Evolutionary conservation across 495 filamentous ascomycete species (phyloP).

Genomic region (Cryomyces antarcticus): DNA sequence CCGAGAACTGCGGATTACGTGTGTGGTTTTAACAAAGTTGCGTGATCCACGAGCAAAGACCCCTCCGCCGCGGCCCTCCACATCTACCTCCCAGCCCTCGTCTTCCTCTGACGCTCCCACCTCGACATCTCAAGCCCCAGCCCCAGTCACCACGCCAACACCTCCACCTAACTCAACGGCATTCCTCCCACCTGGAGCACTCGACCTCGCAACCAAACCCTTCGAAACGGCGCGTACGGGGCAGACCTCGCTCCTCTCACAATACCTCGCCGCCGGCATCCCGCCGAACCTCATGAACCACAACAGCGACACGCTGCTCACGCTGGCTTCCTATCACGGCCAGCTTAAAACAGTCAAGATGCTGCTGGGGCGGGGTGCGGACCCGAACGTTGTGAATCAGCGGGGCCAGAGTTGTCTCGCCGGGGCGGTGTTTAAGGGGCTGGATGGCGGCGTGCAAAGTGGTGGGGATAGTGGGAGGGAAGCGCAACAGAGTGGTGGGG

Average conservation of each 20-base stretch:
- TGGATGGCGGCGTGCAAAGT: too few relatives aligned
- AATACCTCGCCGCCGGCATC: conserved; percentile 20
- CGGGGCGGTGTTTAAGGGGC: conserved; percentile 23
- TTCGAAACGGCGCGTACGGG: conserved; percentile 21
- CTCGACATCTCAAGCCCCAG: too few relatives aligned
- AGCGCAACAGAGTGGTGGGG: too few relatives aligned
- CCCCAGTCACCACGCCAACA: too few relatives aligned
- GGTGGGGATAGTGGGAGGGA: too few relatives aligned
- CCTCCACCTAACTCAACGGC: conserved; percentile 1
- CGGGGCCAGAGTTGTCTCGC: conserved; percentile 20
- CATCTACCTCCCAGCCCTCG: too few relatives aligned
- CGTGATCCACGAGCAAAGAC: too few relatives aligned
- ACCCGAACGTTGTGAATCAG: conserved; percentile 19
- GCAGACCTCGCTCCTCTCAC: conserved; percentile 7
- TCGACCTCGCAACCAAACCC: conserved; percentile 21
- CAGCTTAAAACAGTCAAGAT: conserved; percentile 12
- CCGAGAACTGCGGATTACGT: too few relatives aligned
- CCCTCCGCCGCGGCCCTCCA: too few relatives aligned
- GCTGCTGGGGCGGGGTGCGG: conserved; percentile 15
- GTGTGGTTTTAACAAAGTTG: too few relatives aligned
- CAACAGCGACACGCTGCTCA: conserved; percentile 22
- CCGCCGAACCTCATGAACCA: conserved; percentile 22
- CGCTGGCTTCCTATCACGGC: conserved; percentile 22
- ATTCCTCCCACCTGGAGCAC: conserved; percentile 18
- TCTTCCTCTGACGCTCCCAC: too few relatives aligned